A percentile compares a stretch with the other conserved stretches of the same genome.
These are phyloP conservation scores for Cystobasidium pallidum DNA, from an alignment of 1,284 basidiomycete genomes.

Conservation along the genomic window DNA sequence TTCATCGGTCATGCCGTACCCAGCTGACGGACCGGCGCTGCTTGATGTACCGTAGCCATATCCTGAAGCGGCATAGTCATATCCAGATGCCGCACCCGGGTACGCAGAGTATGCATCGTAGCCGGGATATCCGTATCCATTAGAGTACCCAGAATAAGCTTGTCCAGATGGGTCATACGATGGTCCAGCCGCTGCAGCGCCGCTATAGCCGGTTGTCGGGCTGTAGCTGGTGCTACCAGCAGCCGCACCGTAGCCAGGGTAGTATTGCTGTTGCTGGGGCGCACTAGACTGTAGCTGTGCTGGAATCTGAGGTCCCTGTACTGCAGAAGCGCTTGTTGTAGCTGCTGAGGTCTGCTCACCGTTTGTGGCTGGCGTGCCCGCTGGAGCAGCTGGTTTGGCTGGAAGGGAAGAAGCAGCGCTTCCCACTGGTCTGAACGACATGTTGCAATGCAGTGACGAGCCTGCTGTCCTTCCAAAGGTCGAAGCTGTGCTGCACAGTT, in stretches of 20 bases:
- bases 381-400: conserved; percentile 13
- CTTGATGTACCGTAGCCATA: conserved; percentile 20
- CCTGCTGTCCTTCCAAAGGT: no score
- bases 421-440: conserved; percentile 38
- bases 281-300: conserved; percentile 31
- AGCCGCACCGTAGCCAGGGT: conserved; percentile 24
- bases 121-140: conserved; percentile 22
- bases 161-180: conserved; percentile 27
- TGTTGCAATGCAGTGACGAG: neutral
- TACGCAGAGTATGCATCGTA: conserved; percentile 31
- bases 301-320: conserved; percentile 33
- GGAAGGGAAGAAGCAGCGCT: conserved; percentile 16
- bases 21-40: conserved; percentile 19
- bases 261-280: neutral
- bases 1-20: conserved; percentile 31
- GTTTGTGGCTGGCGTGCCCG: conserved; percentile 2
- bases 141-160: conserved; percentile 2
- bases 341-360: conserved; percentile 23
- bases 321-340: conserved; percentile 28
- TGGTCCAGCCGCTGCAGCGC: conserved; percentile 4
- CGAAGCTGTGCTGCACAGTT: no score
- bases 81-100: conserved; percentile 9
- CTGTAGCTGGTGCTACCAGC: conserved; percentile 2
- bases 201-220: conserved; percentile 12
- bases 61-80: conserved; percentile 17